These are phyloP conservation scores for Thermothelomyces thermophilus DNA, from an alignment of 2,329 filamentous ascomycete genomes.

Conservation along the genomic window DNA sequence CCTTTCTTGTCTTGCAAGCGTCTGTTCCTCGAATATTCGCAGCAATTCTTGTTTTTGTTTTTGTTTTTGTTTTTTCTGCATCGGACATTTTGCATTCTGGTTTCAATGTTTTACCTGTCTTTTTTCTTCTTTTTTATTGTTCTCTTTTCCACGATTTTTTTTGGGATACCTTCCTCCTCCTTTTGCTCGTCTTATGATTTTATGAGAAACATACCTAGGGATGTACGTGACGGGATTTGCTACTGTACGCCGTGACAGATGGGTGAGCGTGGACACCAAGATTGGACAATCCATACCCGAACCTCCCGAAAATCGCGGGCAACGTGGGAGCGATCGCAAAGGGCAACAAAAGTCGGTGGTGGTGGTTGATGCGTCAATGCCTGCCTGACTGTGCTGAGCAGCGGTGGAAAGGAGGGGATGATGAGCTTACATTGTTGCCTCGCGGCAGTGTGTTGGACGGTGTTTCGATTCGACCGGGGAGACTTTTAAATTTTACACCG, in stretches of 20 bases:
- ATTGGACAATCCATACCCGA: background rate
- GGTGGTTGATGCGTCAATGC: background rate
- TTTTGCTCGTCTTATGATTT: constrained; percentile 6
- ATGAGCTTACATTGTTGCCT: constrained; percentile 39
- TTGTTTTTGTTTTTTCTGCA: background rate
- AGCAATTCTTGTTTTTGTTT: background rate
- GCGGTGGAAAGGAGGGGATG: constrained; percentile 14
- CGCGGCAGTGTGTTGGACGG: constrained; percentile 35
- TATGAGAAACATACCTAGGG: background rate
- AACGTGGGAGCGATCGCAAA: background rate
- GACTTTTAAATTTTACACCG: background rate
- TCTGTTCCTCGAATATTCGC: background rate
- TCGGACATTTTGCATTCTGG: background rate
- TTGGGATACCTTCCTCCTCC: constrained; percentile 1
- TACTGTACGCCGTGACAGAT: no score
- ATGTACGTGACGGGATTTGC: no score
- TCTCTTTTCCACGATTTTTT: background rate
- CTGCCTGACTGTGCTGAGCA: no score
- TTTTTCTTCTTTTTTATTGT: background rate
- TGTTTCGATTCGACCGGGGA: constrained; percentile 7
- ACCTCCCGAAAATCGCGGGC: background rate
- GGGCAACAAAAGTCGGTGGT: constrained; percentile 12
- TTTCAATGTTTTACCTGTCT: background rate
- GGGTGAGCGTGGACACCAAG: constrained; percentile 2
- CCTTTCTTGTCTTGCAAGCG: no score